A percentile compares a stretch with the other conserved stretches of the same genome.
Conservation (phyloP, 192 early-diverging fungal species). For the Phlyctochytrium arcticum region DNA sequence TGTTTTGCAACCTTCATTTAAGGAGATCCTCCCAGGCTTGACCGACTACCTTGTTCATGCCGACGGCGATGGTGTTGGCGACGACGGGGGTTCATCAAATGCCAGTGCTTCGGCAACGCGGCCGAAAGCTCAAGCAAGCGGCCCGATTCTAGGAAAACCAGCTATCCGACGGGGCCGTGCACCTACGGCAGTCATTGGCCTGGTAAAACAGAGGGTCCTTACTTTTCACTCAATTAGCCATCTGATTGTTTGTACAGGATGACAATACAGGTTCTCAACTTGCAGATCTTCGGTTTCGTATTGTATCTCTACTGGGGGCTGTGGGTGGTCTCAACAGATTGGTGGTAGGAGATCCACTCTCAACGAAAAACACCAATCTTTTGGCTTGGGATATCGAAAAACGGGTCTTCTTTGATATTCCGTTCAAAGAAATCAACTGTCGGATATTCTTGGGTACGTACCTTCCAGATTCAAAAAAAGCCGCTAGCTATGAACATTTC, state of each 20-base stretch:
- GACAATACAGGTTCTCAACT: slow-evolving; percentile 28
- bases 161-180: too few relatives aligned
- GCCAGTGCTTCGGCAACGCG: background rate
- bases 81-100: background rate
- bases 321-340: slow-evolving; percentile 54
- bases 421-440: slow-evolving; percentile 64
- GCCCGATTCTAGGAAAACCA: background rate
- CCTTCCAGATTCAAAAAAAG: slow-evolving; percentile 5
- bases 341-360: slow-evolving; percentile 11
- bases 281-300: slow-evolving; percentile 54
- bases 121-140: background rate
- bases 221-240: too few relatives aligned
- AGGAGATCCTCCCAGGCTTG: slow-evolving; percentile 54
- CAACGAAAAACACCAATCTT: slow-evolving; percentile 20
- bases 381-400: slow-evolving; percentile 70
- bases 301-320: slow-evolving; percentile 59
- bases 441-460: slow-evolving; percentile 66
- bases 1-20: slow-evolving; percentile 30
- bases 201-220: too few relatives aligned
- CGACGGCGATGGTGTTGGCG: background rate
- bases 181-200: too few relatives aligned
- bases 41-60: slow-evolving; percentile 61
- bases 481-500: too few relatives aligned
- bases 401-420: slow-evolving; percentile 53
- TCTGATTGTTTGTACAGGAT: too few relatives aligned